Base-by-base conservation (phyloP, 73 alveolate species). In the Blepharisma japonicum region DNA sequence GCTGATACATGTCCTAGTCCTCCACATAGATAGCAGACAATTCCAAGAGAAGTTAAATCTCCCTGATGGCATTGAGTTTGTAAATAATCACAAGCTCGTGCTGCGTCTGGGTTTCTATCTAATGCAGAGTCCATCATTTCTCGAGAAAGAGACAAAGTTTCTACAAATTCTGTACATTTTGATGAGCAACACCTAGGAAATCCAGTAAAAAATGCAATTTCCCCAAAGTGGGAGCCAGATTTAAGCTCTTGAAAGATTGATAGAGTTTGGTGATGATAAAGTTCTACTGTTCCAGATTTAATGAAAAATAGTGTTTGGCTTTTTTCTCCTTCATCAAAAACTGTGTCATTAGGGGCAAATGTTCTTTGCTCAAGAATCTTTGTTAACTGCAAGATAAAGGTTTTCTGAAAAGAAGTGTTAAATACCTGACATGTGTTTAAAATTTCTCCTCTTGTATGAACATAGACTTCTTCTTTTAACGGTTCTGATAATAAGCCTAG, bases 191-290 rank as follows among this genome's bases (percentile, higher is more conserved):
- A 83, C 54, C 97, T 85, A 18, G 90, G 91, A 56, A 83, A 77
- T 46, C 86, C 97, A n/a, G 96, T 83, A 79, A 91, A 88, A 55
- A 92, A 92, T 11, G 94, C 93, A 11, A 87, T 80, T 42, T 92
- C 96, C 5, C 98, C 98, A 79, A 89, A 92, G 71, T 76, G 85
- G 6, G 87, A 71, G 25, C 85, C 90, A 81, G 81, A 55, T 55
- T 77, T 55, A 4, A 92, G 79, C 8, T 72, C 87, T 68, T 79
- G 77, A n/a, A 90, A 76, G 55, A 79, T 78, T 6, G 94, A 72
- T 54, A 83, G 68, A 71, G 91, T 85, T 23, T 79, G 77, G 11
- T 84, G 72, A 50, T 83, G 91, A 39, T 87, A 45, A 27, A 92
- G 71, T 21, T 92, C 89, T 5, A 90, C 94, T 83, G 77, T 74